A percentile compares a stretch with the other conserved stretches of the same genome.
These are phyloP conservation scores for Colletotrichum sp. DNA, from an alignment of 2,329 filamentous ascomycete species.

Conservation along the genomic window DNA sequence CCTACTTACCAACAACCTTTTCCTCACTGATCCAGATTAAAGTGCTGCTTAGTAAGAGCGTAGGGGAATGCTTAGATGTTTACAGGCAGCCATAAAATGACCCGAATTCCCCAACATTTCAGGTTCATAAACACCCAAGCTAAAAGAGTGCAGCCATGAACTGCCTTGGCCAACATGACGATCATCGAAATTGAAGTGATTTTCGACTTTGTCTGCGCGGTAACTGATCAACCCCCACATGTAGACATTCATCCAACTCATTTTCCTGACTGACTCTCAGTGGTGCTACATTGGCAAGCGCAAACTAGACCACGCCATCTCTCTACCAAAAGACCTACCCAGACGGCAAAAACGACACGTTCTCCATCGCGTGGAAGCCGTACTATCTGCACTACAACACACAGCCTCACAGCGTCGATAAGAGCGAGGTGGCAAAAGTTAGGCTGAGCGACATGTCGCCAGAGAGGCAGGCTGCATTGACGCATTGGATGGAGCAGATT, in stretches of 20 bases:
- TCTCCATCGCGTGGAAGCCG: conserved; percentile 38
- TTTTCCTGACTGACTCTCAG: background rate
- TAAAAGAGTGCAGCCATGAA: too few relatives aligned
- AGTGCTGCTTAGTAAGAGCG: too few relatives aligned
- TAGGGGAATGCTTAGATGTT: too few relatives aligned
- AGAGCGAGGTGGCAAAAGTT: conserved; percentile 24
- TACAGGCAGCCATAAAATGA: too few relatives aligned
- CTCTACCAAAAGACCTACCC: conserved; percentile 45
- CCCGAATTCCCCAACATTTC: too few relatives aligned
- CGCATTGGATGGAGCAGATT: conserved; percentile 30
- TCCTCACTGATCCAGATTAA: too few relatives aligned
- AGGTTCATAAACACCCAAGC: too few relatives aligned
- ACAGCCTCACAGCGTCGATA: conserved; percentile 26
- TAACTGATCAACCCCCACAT: conserved; percentile 14
- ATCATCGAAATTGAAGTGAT: conserved; percentile 29
- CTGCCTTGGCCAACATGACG: background rate
- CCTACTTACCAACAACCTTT: too few relatives aligned
- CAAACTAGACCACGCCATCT: conserved; percentile 40
- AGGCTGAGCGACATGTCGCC: conserved; percentile 27
- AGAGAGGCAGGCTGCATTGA: conserved; percentile 30
- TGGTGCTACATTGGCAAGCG: conserved; percentile 47
- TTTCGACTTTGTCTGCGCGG: conserved; percentile 35
- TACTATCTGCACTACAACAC: conserved; percentile 40
- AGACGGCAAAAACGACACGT: conserved; percentile 35
- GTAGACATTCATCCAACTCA: background rate